A percentile compares a stretch with the other conserved stretches of the same genome.
Evolutionary conservation across 768 basidiomycete genomes (phyloP).

Genomic region (Naganishia friedmannii): DNA sequence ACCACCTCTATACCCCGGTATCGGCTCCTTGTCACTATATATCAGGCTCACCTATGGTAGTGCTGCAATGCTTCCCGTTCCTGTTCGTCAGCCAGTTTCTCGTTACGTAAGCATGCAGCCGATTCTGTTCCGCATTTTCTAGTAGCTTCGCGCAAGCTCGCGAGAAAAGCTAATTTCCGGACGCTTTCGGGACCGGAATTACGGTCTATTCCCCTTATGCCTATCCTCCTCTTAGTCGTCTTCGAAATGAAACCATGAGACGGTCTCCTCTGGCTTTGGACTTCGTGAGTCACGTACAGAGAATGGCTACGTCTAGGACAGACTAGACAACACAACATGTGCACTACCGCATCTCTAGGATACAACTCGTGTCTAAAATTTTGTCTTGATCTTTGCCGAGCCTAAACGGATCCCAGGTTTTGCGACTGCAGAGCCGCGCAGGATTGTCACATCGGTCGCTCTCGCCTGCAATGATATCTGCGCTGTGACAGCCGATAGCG

Average conservation of each 20-base stretch:
- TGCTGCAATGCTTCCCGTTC: neutral
- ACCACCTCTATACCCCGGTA: too few species aligned
- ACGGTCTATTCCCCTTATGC: too few species aligned
- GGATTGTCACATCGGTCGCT: neutral
- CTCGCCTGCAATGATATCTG: neutral
- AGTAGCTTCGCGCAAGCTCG: neutral
- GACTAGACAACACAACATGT: neutral
- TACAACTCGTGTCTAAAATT: conserved; percentile 4
- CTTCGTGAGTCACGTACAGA: too few species aligned
- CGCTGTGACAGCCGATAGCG: neutral
- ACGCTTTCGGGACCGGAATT: neutral
- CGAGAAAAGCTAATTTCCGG: neutral
- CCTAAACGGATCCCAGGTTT: neutral
- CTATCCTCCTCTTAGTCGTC: too few species aligned
- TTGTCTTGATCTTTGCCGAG: conserved; percentile 3
- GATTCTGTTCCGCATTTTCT: neutral
- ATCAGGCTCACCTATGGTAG: neutral
- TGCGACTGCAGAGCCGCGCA: neutral
- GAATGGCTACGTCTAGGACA: too few species aligned
- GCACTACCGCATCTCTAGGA: neutral
- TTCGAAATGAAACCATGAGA: too few species aligned
- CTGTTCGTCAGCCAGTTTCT: conserved; percentile 6
- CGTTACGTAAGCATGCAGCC: conserved; percentile 6
- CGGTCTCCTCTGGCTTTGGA: too few species aligned
- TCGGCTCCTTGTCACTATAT: neutral